Percentiles rank a stretch among this genome's conserved stretches.
These are phyloP conservation scores for Boletus bicolor DNA, from an alignment of 768 basidiomycete genomes.

Conservation along the genomic window DNA sequence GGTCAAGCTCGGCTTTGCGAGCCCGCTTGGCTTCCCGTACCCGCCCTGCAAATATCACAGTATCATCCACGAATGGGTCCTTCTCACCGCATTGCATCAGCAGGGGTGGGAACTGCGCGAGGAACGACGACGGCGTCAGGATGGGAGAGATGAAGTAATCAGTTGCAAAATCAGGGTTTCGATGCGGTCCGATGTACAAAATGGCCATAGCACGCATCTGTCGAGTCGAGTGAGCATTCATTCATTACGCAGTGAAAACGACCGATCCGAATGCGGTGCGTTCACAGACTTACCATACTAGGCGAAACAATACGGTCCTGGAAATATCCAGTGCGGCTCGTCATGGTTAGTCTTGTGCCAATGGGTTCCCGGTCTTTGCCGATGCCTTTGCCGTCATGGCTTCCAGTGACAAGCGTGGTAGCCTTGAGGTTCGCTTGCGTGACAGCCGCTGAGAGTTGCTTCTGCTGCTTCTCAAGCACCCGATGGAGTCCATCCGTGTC, in stretches of 20 bases:
- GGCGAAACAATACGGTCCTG: constrained; percentile 93
- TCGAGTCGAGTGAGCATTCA: constrained; percentile 9
- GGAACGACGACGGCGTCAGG: constrained; percentile 74
- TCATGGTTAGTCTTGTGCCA: constrained; percentile 91
- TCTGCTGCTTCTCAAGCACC: constrained; percentile 46
- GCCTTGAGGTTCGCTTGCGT: constrained; percentile 49
- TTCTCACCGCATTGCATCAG: constrained; percentile 96
- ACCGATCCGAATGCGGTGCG: constrained; percentile 5
- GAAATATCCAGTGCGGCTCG: constrained; percentile 89
- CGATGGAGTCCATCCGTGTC: constrained; percentile 14
- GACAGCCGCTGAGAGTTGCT: constrained; percentile 49
- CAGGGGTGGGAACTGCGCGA: constrained; percentile 92
- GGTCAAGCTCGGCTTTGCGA: constrained; percentile 69
- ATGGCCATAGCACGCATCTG: constrained; percentile 99
- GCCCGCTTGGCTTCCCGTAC: constrained; percentile 92
- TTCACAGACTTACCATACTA: constrained; percentile 72
- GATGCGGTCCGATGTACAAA: constrained; percentile 90
- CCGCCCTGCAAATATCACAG: constrained; percentile 92
- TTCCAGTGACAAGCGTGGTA: constrained; percentile 33
- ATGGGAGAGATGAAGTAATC: constrained; percentile 98
- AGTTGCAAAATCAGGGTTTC: constrained; percentile 89
- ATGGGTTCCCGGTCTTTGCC: constrained; percentile 55
- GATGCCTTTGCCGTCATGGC: constrained; percentile 27
- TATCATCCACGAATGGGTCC: constrained; percentile 95
- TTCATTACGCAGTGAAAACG: background rate